These are phyloP conservation scores for Eucalyptus regnans DNA, from an alignment of 345 rosid genomes.

Conservation along the genomic window DNA sequence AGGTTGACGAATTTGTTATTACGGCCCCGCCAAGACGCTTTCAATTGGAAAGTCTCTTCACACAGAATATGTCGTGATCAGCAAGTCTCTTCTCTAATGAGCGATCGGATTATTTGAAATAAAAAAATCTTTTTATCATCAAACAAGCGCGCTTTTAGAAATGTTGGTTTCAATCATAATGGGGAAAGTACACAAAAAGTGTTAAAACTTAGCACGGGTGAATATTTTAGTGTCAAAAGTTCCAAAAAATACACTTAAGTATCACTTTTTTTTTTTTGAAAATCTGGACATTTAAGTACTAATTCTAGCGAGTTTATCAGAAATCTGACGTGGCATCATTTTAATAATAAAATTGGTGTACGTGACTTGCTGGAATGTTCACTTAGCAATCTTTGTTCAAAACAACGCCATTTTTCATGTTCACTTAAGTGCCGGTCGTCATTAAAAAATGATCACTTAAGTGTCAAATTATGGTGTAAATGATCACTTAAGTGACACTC, in stretches of 20 bases:
- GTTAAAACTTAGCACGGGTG: rapidly evolving
- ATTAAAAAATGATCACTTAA: too few species aligned
- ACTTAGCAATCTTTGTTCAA: too few species aligned
- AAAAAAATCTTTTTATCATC: not conserved
- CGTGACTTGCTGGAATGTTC: too few species aligned
- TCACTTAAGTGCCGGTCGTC: too few species aligned
- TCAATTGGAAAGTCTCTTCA: not conserved
- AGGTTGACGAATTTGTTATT: not conserved
- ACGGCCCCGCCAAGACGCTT: not conserved
- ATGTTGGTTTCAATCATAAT: not conserved
- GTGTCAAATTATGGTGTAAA: too few species aligned
- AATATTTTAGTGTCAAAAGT: too few species aligned
- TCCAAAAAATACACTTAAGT: too few species aligned
- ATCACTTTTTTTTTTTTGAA: too few species aligned
- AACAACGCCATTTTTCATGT: rapidly evolving
- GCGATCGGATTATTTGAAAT: not conserved
- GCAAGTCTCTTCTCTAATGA: not conserved
- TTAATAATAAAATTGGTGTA: rapidly evolving
- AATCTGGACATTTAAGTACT: too few species aligned
- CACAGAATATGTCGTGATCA: not conserved
- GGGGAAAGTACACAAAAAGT: too few species aligned
- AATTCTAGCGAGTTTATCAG: rapidly evolving
- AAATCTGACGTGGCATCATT: too few species aligned
- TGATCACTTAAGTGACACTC: too few species aligned
- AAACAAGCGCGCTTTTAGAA: not conserved